These are phyloP conservation scores for Malus sylvestris DNA, from an alignment of 306 rosid genomes.

Conservation along the genomic window DNA sequence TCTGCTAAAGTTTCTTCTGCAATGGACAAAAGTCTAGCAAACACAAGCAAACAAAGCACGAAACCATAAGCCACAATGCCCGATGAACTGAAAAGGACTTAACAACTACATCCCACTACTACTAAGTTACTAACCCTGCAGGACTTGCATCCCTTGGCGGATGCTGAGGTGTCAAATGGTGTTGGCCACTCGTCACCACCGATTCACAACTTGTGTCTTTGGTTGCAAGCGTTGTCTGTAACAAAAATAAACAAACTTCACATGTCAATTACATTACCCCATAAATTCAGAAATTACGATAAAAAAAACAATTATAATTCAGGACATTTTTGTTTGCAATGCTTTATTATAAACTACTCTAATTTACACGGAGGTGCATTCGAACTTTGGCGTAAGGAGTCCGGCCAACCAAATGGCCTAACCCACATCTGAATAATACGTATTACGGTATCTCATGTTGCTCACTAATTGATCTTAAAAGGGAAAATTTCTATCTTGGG, in stretches of 20 bases:
- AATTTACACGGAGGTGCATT: too few species aligned
- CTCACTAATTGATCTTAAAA: neutral
- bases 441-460: neutral
- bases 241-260: neutral
- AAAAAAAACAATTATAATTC: neutral
- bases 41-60: slow-evolving; percentile 18
- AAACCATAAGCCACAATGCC: slow-evolving; percentile 35
- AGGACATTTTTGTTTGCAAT: neutral
- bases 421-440: too few species aligned
- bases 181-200: slow-evolving; percentile 91
- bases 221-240: slow-evolving; percentile 73
- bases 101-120: slow-evolving; percentile 47
- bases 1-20: slow-evolving; percentile 99
- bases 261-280: slow-evolving; percentile 12
- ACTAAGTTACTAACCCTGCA: slow-evolving; percentile 68
- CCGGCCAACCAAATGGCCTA: too few species aligned
- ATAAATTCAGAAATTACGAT: neutral
- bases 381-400: too few species aligned
- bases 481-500: neutral
- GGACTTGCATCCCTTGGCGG: slow-evolving; percentile 99
- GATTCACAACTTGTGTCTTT: slow-evolving; percentile 97
- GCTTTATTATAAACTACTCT: too few species aligned
- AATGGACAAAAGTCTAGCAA: slow-evolving; percentile 96
- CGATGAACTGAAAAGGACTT: slow-evolving; percentile 42
- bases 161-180: slow-evolving; percentile 81